Base-by-base conservation (phyloP, 768 basidiomycete species). In the Rhizopogon rudus region DNA sequence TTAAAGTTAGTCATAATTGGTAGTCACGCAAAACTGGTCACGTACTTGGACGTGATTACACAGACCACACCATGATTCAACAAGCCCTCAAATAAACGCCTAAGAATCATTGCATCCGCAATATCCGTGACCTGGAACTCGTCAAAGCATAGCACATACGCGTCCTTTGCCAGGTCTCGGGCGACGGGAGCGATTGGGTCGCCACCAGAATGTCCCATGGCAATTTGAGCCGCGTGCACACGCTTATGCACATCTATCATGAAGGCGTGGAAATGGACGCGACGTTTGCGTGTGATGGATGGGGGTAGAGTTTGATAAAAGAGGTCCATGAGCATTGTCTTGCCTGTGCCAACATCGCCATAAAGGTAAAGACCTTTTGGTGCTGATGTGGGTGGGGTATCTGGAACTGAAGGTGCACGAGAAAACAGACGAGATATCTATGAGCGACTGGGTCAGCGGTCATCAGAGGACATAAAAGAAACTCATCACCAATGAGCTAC, bases 101-200 rank as follows among this genome's bases (percentile, higher is more conserved):
- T 79, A 28, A 99, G 80, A 58, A 99, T 95, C 97, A 99, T 98
- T 14, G 97, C 96, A 61, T 97, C 94, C 20, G 91, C 94, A 57
- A 98, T 98, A 71, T 98, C 96, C 14, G 96, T 98, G 6, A 97
- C 93, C 81, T 98, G 96, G 65, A 98, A 98, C 75, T 99, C 96
- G 65, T 99, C 96, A 65, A 99, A 97, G 67, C 96, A 98, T 42
- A 99, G 73, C 1, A 99, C 81, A 56, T 78, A 82, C 7, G 92
- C 89, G 57, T 97, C 87, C 45, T 80, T 79, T 2, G 93, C 96
- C 49, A 98, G 72, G 63, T 93, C 91, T 58, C 89, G 74, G 6
- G 94, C 93, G 9, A 96, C 92, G 20, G 92, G 91, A 25, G 84
- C 75, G 64, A 97, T 90, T 29, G 91, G 87, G 67, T 98, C 93